Base-by-base conservation (phyloP, 2,329 filamentous ascomycete species). In the Trichocomaceae sp. region DNA sequence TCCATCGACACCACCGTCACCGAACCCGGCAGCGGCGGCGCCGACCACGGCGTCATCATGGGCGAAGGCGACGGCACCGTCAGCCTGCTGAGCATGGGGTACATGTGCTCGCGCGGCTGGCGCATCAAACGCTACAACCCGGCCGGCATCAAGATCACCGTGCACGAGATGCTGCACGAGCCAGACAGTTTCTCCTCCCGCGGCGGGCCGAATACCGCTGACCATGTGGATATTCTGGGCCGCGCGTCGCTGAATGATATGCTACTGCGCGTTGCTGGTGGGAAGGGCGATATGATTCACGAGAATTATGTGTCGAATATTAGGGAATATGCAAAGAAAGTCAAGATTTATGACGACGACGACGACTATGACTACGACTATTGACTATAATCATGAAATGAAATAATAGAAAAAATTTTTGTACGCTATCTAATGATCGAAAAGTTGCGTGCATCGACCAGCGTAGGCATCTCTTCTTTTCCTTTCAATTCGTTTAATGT, bases 101-200 rank as follows among this genome's bases (percentile, higher is more conserved):
- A 97, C 69, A 97, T 99, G 93, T 99, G 93, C 70, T 87, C 90
- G 62, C 90, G 86, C 64, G 93, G 93, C 2, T 99, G 93, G 93
- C 84, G 85, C 56, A 87, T 96, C 71, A 90, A 90, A 71, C 82
- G 93, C 35, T 99, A 95, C 69, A 99, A 99, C 65, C 93, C 93
- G 0, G 87, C 90, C 0, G 85, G 86, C 1, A 81, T 86, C 31
- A 83, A 90, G 64, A 77, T 99, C 59, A 95, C 84, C 41, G 88
- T 91, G 0, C 90, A 87, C 58, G 93, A 99, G 75, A 99, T 99
- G 93, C 88, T 86, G 1, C 93, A 99, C 67, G 91, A 97, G 66
- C 93, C 93, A 1, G 92, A 96, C 63, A 77, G 89, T 17, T 99
- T 96, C 70, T 92, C 85, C 63, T 90, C 93, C 0, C 78, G 93